Conservation (phyloP, 2,329 filamentous ascomycete species). For the Madurella fahalii region DNA sequence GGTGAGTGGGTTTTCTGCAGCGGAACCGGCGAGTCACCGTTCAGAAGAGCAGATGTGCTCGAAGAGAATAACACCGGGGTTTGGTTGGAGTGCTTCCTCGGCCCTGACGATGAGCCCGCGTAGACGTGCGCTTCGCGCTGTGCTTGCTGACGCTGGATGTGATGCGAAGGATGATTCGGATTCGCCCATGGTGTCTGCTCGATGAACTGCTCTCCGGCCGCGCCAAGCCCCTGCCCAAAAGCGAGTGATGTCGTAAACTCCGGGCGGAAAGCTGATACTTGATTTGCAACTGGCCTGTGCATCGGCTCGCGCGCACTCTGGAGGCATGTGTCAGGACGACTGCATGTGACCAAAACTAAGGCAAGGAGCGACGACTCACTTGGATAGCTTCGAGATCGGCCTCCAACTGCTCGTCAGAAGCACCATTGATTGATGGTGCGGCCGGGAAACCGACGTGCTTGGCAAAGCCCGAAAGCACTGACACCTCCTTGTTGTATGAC, state of each 20-base stretch:
- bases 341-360: neutral
- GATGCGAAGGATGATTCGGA: constrained; percentile 71
- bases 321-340: constrained; percentile 21
- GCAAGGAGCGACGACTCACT: constrained; percentile 51
- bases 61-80: constrained; percentile 32
- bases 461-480: constrained; percentile 80
- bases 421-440: constrained; percentile 76
- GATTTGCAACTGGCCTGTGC: constrained; percentile 13
- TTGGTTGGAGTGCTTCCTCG: constrained; percentile 38
- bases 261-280: constrained; percentile 16
- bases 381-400: constrained; percentile 87
- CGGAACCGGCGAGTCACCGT: constrained; percentile 22
- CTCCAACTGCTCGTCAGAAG: constrained; percentile 69
- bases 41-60: constrained; percentile 29
- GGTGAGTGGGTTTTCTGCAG: constrained; percentile 20
- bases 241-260: constrained; percentile 33
- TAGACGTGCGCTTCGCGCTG: constrained; percentile 34
- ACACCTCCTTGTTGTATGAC: constrained; percentile 93
- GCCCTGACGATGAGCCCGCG: constrained; percentile 32
- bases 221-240: constrained; percentile 49
- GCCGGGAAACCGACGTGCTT: constrained; percentile 97
- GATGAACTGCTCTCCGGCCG: constrained; percentile 80
- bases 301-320: constrained; percentile 32
- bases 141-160: constrained; percentile 41
- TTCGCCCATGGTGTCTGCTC: constrained; percentile 92